Percentiles rank a stretch among this genome's conserved stretches.
These are phyloP conservation scores for Cytospora piceae DNA, from an alignment of 2,329 filamentous ascomycete species.

Conservation along the genomic window DNA sequence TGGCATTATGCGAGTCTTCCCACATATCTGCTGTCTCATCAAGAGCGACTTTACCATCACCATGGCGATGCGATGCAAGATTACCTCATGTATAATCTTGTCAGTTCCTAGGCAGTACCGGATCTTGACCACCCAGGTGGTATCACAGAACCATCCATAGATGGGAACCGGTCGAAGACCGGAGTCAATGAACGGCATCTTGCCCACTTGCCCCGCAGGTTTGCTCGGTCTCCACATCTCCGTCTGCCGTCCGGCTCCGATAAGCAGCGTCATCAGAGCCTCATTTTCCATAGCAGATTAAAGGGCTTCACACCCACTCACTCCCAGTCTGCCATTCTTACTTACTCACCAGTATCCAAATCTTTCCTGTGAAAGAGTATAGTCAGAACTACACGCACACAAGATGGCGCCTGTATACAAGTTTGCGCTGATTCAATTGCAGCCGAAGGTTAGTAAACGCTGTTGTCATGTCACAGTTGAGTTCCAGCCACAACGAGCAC, in stretches of 20 bases:
- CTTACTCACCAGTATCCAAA: neutral
- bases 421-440: conserved; percentile 52
- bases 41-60: too few relatives aligned
- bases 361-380: neutral
- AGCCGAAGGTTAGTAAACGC: conserved; percentile 44
- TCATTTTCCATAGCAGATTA: neutral
- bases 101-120: too few relatives aligned
- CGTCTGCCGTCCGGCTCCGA: conserved; percentile 23
- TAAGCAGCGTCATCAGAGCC: conserved; percentile 1
- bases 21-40: too few relatives aligned
- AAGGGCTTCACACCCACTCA: neutral
- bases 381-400: neutral
- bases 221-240: conserved; percentile 13
- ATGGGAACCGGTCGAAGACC: neutral
- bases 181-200: neutral
- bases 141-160: too few relatives aligned
- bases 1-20: too few relatives aligned
- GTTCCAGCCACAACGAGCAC: neutral
- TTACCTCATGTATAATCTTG: too few relatives aligned
- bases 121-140: too few relatives aligned
- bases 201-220: neutral
- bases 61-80: too few relatives aligned
- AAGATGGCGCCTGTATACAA: conserved; percentile 48
- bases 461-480: neutral
- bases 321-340: neutral